These are phyloP conservation scores for Chaetomium sp. DNA, from an alignment of 2,329 filamentous ascomycete genomes.

Conservation along the genomic window DNA sequence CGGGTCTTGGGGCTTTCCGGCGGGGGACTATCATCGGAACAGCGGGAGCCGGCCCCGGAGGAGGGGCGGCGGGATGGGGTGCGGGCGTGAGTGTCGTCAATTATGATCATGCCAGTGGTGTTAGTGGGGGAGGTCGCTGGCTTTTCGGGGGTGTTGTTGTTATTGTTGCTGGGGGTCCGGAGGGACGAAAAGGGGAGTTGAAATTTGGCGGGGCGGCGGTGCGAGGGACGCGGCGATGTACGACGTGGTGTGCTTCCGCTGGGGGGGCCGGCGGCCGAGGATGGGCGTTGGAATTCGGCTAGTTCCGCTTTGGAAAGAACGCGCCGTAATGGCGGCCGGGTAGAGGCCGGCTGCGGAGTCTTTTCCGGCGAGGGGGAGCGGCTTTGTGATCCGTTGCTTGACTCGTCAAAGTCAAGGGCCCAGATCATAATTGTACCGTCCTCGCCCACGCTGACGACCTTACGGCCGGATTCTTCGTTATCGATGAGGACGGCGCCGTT, in stretches of 20 bases:
- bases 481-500: conserved; percentile 78
- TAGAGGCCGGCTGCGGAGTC: conserved; percentile 49
- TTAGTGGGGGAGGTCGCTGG: conserved; percentile 2
- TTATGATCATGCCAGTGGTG: conserved; percentile 27
- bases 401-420: conserved; percentile 57
- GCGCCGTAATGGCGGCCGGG: conserved; percentile 75
- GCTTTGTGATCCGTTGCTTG: conserved; percentile 45
- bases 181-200: conserved; percentile 44
- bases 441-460: conserved; percentile 72
- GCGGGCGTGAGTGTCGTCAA: conserved; percentile 48
- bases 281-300: conserved; percentile 70
- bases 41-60: conserved; percentile 44
- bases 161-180: conserved; percentile 47
- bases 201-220: conserved; percentile 57
- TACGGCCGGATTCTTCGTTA: conserved; percentile 56
- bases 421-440: conserved; percentile 86
- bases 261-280: conserved; percentile 34
- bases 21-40: conserved; percentile 48
- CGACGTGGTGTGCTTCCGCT: conserved; percentile 46
- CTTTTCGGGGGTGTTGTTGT: conserved; percentile 43
- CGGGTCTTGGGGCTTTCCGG: conserved; percentile 50
- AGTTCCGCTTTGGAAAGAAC: conserved; percentile 87
- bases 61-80: conserved; percentile 54
- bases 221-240: conserved; percentile 56
- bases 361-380: conserved; percentile 60